Conservation (phyloP, 2,329 filamentous ascomycete species). For the Pseudogymnoascus destructans region DNA sequence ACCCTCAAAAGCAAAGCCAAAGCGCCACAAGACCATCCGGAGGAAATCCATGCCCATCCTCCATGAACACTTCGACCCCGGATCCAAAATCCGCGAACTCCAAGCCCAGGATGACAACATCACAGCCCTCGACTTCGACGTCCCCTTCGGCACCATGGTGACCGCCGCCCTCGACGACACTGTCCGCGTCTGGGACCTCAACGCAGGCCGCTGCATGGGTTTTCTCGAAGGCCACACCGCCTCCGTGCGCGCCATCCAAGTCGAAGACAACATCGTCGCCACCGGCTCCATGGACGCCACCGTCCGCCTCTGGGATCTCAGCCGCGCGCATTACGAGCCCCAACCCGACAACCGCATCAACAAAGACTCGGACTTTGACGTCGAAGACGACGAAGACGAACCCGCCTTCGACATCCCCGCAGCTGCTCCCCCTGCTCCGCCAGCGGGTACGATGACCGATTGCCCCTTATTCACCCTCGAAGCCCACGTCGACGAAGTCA, state of each 20-base stretch:
- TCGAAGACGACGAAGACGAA: constrained; percentile 45
- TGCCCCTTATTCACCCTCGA: constrained; percentile 80
- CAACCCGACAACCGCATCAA: constrained; percentile 38
- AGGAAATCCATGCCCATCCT: constrained; percentile 85
- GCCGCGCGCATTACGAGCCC: constrained; percentile 72
- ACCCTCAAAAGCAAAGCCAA: constrained; percentile 37
- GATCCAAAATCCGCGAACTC: constrained; percentile 76
- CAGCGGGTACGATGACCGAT: constrained; percentile 71
- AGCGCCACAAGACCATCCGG: constrained; percentile 44
- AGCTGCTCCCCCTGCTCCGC: constrained; percentile 54
- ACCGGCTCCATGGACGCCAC: constrained; percentile 93
- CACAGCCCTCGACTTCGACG: constrained; percentile 88
- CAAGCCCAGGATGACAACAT: constrained; percentile 80
- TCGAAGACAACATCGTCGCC: constrained; percentile 89
- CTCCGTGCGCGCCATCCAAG: constrained; percentile 81
- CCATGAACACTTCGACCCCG: constrained; percentile 88
- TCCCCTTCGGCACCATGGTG: constrained; percentile 91
- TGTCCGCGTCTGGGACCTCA: constrained; percentile 91
- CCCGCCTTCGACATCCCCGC: constrained; percentile 61
- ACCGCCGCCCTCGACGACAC: constrained; percentile 87
- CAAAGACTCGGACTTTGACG: constrained; percentile 44
- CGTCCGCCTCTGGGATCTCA: constrained; percentile 89
- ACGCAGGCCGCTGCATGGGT: constrained; percentile 83
- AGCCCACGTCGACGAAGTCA: constrained; percentile 88
- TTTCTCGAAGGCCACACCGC: constrained; percentile 87